These are phyloP conservation scores for Sugiyamaella smithiae DNA, from an alignment of 805 yeast genomes.

Conservation along the genomic window DNA sequence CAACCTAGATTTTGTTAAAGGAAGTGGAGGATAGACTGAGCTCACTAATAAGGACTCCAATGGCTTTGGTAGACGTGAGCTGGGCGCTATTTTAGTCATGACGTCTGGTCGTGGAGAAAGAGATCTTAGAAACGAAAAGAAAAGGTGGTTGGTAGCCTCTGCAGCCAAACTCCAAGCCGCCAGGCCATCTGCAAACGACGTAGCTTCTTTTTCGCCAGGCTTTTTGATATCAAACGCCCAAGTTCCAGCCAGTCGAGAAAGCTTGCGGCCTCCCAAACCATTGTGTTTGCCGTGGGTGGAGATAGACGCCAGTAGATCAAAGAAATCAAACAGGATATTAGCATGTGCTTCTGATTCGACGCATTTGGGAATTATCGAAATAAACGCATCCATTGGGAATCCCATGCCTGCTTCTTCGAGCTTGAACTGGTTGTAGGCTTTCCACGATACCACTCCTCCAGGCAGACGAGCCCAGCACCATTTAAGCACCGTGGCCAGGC, in stretches of 20 bases:
- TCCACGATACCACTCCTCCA: constrained; percentile 82
- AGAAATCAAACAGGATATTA: constrained; percentile 81
- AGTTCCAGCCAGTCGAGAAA: constrained; percentile 75
- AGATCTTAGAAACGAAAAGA: constrained; percentile 72
- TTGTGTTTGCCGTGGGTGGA: constrained; percentile 78
- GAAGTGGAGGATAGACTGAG: constrained; percentile 71
- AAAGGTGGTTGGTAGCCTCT: constrained; percentile 79
- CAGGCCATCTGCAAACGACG: constrained; percentile 64
- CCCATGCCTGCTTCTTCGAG: constrained; percentile 58
- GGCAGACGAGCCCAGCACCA: constrained; percentile 84
- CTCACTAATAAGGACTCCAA: constrained; percentile 63
- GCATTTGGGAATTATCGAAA: constrained; percentile 81
- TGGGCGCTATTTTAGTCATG: not conserved
- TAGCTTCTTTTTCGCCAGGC: constrained; percentile 32
- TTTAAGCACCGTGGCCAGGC: constrained; percentile 65
- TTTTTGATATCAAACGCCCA: constrained; percentile 70
- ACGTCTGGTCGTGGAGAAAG: constrained; percentile 57
- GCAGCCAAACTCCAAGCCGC: constrained; percentile 77
- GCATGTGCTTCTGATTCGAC: constrained; percentile 83
- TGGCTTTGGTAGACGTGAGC: constrained; percentile 59
- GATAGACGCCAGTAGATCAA: constrained; percentile 72
- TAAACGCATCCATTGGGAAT: constrained; percentile 69
- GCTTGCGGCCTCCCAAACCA: constrained; percentile 73
- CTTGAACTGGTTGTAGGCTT: constrained; percentile 68
- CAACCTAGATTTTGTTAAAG: constrained; percentile 39